Conservation (phyloP, 106 monocot species). For the Dactylorhiza incarnata region DNA sequence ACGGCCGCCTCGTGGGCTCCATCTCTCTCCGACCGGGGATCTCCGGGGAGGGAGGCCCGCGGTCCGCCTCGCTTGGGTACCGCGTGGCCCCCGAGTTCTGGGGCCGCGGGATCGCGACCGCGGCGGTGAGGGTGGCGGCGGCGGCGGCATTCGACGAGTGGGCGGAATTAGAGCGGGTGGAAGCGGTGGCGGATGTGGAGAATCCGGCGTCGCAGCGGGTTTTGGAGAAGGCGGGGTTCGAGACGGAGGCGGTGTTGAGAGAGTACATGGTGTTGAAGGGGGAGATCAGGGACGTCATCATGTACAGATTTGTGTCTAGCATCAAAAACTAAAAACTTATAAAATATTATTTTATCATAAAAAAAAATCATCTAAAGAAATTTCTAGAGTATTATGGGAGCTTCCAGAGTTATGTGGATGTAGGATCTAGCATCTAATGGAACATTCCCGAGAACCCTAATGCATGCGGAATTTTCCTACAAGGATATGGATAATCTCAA, state of each 20-base stretch:
- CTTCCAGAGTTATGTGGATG: no score
- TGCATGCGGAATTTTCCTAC: no score
- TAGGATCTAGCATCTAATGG: no score
- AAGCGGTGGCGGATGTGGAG: slow-evolving; percentile 11
- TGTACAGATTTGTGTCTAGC: slow-evolving; percentile 22
- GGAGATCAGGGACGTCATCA: slow-evolving; percentile 19
- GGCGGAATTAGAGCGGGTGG: slow-evolving; percentile 12
- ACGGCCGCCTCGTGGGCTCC: not conserved
- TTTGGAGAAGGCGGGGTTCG: slow-evolving; percentile 14
- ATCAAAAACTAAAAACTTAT: no score
- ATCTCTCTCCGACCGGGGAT: not conserved
- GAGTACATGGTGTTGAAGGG: slow-evolving; percentile 15
- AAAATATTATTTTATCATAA: no score
- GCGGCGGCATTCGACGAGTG: slow-evolving; percentile 2
- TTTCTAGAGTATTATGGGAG: no score
- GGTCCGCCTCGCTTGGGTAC: not conserved
- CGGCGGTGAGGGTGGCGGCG: slow-evolving; percentile 11
- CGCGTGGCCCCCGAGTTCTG: slow-evolving; percentile 1
- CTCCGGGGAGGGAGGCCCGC: not conserved
- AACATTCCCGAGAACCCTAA: no score
- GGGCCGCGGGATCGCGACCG: slow-evolving; percentile 7
- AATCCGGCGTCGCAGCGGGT: slow-evolving; percentile 12
- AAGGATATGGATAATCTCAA: no score
- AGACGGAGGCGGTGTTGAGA: slow-evolving; percentile 15
- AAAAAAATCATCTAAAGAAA: no score